A percentile compares a stretch with the other conserved stretches of the same genome.
Conservation (phyloP, 2,329 filamentous ascomycete species). For the Talaromyces funiculosus region DNA sequence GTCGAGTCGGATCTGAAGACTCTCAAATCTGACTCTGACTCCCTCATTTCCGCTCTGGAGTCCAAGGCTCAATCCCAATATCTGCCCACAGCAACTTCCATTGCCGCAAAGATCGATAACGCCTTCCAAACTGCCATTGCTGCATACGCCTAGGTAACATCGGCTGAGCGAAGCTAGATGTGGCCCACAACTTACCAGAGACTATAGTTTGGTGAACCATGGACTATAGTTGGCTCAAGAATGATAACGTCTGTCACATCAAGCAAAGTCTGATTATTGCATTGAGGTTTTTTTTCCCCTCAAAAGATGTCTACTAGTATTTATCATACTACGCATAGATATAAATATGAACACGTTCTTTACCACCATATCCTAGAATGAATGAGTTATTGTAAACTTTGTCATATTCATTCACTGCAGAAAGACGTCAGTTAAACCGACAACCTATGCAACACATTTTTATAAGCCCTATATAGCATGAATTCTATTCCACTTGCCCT, state of each 20-base stretch:
- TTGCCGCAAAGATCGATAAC: background rate
- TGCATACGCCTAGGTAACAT: background rate
- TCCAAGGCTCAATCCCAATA: background rate
- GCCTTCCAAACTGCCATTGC: conserved; percentile 1
- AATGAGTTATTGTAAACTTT: too few relatives aligned
- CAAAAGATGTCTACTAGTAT: background rate
- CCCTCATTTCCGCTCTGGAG: conserved; percentile 1
- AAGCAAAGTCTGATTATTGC: background rate
- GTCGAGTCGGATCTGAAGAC: background rate
- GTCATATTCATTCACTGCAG: too few relatives aligned
- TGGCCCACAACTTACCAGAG: background rate
- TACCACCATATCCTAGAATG: too few relatives aligned
- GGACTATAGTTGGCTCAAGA: background rate
- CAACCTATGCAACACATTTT: too few relatives aligned
- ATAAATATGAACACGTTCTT: background rate
- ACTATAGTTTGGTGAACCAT: too few relatives aligned
- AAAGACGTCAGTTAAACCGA: too few relatives aligned
- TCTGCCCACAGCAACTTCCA: background rate
- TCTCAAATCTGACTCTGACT: background rate
- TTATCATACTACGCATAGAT: background rate
- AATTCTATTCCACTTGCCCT: background rate
- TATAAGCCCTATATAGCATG: background rate
- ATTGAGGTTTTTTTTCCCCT: too few relatives aligned
- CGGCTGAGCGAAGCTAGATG: background rate
- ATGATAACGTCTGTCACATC: background rate